phyloP scores from a whole-genome alignment of 371 early-diverging fungal species.

The Mucor velutinosus region DNA sequence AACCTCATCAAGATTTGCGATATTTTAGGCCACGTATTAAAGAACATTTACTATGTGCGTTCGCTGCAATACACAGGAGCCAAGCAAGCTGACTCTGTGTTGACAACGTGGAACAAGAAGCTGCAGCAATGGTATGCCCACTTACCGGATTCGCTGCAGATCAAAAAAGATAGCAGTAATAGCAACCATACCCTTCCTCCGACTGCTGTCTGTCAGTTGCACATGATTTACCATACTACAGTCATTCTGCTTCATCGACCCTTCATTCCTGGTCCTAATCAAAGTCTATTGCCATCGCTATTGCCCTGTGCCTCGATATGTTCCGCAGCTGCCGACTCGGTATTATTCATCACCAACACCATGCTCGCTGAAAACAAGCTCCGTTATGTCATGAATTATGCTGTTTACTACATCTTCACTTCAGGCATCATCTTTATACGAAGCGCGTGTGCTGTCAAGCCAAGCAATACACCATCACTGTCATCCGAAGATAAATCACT shows the following conservation, averaged over 20 bases:
- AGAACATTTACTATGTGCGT: slow-evolving; percentile 48
- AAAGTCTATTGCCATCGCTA: slow-evolving; percentile 25
- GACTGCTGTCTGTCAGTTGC: slow-evolving; percentile 42
- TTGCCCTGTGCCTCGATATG: slow-evolving; percentile 49
- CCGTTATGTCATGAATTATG: slow-evolving; percentile 36
- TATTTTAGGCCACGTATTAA: slow-evolving; percentile 49
- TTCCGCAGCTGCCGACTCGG: slow-evolving; percentile 48
- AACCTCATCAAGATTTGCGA: slow-evolving; percentile 43
- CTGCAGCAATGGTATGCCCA: slow-evolving; percentile 48
- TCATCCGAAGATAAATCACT: slow-evolving; percentile 4
- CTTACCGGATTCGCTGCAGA: slow-evolving; percentile 46
- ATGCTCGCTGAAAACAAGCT: slow-evolving; percentile 37
- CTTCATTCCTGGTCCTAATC: slow-evolving; percentile 40
- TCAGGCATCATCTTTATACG: slow-evolving; percentile 44
- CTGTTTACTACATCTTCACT: slow-evolving; percentile 46
- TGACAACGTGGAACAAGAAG: slow-evolving; percentile 41
- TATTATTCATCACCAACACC: slow-evolving; percentile 43
- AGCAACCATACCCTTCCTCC: slow-evolving; percentile 20
- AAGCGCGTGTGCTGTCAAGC: slow-evolving; percentile 14
- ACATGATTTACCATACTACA: slow-evolving; percentile 47
- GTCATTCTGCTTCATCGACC: slow-evolving; percentile 49
- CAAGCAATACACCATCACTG: neutral
- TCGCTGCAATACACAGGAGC: slow-evolving; percentile 32
- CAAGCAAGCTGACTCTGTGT: slow-evolving; percentile 34
- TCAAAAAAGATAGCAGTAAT: slow-evolving; percentile 22